phyloP scores from a whole-genome alignment of 176 grass and related monocot species.

The Saccharum officinarum region DNA sequence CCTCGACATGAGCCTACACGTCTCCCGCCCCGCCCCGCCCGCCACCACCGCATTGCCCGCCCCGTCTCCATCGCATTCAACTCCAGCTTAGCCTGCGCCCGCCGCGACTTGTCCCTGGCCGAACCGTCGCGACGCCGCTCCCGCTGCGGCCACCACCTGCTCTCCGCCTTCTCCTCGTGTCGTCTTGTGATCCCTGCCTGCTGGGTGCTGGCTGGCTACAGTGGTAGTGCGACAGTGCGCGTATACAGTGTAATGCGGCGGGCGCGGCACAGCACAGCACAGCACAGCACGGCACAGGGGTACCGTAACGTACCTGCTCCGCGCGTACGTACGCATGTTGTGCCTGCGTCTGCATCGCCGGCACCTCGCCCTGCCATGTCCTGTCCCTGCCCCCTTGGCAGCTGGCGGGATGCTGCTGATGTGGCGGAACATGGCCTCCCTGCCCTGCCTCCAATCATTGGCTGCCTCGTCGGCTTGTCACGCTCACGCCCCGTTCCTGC shows the following conservation, averaged over 20 bases:
- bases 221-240: background rate
- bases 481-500: background rate
- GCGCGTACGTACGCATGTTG: background rate
- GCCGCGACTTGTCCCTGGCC: background rate
- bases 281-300: background rate
- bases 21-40: background rate
- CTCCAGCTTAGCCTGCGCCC: background rate
- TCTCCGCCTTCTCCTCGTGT: background rate
- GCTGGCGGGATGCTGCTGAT: slow-evolving; percentile 38
- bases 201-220: background rate
- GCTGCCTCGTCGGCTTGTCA: background rate
- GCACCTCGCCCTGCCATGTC: slow-evolving; percentile 21
- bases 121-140: background rate
- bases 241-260: background rate
- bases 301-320: background rate
- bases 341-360: background rate
- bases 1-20: slow-evolving; percentile 31
- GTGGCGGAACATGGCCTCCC: slow-evolving; percentile 42
- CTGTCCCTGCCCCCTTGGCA: slow-evolving; percentile 35
- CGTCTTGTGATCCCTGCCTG: background rate
- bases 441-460: slow-evolving; percentile 40
- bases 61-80: slow-evolving; percentile 30
- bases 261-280: background rate
- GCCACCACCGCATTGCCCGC: slow-evolving; percentile 15
- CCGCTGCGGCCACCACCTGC: slow-evolving; percentile 4